Percentiles rank a stretch among this genome's conserved stretches.
These are phyloP conservation scores for Zygosaccharomyces pseudorouxii DNA, from an alignment of 805 yeast genomes.

Conservation along the genomic window DNA sequence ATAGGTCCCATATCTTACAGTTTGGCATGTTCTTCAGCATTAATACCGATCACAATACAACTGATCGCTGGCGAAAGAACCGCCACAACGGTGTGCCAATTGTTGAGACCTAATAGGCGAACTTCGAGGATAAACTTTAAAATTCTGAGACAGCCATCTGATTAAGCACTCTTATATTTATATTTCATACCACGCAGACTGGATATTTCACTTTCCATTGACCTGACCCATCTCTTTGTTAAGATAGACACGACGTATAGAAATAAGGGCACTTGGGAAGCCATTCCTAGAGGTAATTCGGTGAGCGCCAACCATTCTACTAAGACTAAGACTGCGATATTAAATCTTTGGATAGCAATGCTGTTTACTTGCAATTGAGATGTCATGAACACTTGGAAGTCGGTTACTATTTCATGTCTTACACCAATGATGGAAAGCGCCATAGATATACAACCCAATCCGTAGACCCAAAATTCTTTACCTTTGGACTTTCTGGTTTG, in stretches of 20 bases:
- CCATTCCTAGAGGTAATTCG: slow-evolving; percentile 7
- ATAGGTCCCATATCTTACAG: slow-evolving; percentile 30
- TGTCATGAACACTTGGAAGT: slow-evolving; percentile 14
- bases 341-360: slow-evolving; percentile 18
- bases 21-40: slow-evolving; percentile 19
- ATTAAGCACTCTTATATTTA: slow-evolving; percentile 31
- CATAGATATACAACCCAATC: slow-evolving; percentile 24
- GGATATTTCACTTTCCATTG: slow-evolving; percentile 23
- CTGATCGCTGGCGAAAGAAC: slow-evolving; percentile 20
- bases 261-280: slow-evolving; percentile 26
- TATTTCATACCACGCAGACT: slow-evolving; percentile 28
- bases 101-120: slow-evolving; percentile 8
- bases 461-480: slow-evolving; percentile 11
- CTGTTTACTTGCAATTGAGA: slow-evolving; percentile 20
- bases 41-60: slow-evolving; percentile 24
- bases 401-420: slow-evolving; percentile 27
- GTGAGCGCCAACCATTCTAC: slow-evolving; percentile 27
- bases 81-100: slow-evolving; percentile 22
- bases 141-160: not conserved
- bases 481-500: slow-evolving; percentile 18
- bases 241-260: slow-evolving; percentile 20
- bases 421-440: slow-evolving; percentile 25
- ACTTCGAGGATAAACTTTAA: slow-evolving; percentile 4
- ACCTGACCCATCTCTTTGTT: slow-evolving; percentile 21
- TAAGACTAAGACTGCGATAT: slow-evolving; percentile 24